A percentile compares a stretch with the other conserved stretches of the same genome.
Conservation (phyloP, 73 alveolate genomes). For the Uronychia setigera region DNA sequence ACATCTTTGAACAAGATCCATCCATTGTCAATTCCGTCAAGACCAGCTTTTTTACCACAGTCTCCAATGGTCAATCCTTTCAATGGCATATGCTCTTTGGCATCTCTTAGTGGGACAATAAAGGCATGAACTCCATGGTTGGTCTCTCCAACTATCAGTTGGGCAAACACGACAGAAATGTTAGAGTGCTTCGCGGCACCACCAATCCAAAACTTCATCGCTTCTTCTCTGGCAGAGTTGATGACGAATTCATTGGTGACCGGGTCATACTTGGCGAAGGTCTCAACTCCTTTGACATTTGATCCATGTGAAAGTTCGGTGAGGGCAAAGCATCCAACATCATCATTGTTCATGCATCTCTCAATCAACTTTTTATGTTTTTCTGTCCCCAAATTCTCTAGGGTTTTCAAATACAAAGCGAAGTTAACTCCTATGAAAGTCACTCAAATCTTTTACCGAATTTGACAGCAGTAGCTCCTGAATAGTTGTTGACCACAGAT, state of each 20-base stretch:
- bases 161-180: constrained; percentile 80
- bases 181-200: constrained; percentile 81
- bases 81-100: constrained; percentile 56
- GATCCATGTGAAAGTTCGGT: constrained; percentile 85
- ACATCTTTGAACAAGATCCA: constrained; percentile 70
- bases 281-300: constrained; percentile 71
- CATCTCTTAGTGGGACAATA: constrained; percentile 75
- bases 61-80: constrained; percentile 89
- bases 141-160: constrained; percentile 64
- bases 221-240: constrained; percentile 72
- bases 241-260: constrained; percentile 66
- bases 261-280: constrained; percentile 80
- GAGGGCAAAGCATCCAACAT: constrained; percentile 75
- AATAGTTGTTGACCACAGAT: neutral
- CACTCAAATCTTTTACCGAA: neutral
- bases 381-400: constrained; percentile 85
- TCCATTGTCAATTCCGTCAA: constrained; percentile 90
- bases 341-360: constrained; percentile 50
- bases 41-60: constrained; percentile 84
- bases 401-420: constrained; percentile 68
- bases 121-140: constrained; percentile 85
- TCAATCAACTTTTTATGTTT: constrained; percentile 66
- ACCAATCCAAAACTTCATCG: constrained; percentile 86
- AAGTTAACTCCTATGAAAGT: constrained; percentile 11
- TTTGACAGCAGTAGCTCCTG: neutral